Base-by-base conservation (phyloP, 768 basidiomycete species). In the Ramaria rubella region DNA sequence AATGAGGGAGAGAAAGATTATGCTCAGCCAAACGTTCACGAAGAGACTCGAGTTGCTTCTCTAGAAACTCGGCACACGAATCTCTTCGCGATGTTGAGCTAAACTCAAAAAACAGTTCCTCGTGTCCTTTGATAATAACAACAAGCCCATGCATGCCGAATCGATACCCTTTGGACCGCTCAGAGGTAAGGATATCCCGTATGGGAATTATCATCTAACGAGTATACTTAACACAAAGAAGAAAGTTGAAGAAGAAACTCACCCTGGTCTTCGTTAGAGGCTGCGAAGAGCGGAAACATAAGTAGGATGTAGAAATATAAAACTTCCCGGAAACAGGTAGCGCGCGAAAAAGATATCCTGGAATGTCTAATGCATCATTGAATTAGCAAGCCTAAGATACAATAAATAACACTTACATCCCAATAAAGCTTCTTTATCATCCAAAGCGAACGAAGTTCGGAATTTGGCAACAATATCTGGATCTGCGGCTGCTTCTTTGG, bases 61-160 rank as follows among this genome's bases (percentile, higher is more conserved):
- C 83, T 44, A 99, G 73, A 19, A 94, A 74, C 12, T 68, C 68
- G 19, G 88, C 80, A 64, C 94, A 94, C 1, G 85, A 83, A 60
- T 86, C 78, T 23, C 95, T 82, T 60, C 90, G 85, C 54, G 90
- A 86, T 56, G 86, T 81, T 19, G 85, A 83, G 40, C 79, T 76
- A 67, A 99, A 95, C 70, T 99, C 96, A 63, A 98, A 88, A 75
- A 99, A 99, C 9, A 98, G 76, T 67, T 99, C 95, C 71, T 99
- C 95, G 66, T 98, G 93, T 0, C 95, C 95, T 64, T 88, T 90
- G 63, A 99, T 83, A 53, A 97, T 86, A 55, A 98, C 76, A 33
- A 90, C 83, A 19, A 98, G 79, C 26, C 95, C 95, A 64, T 87
- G 81, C 65, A 93, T 92, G 5, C 89, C 91, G 68, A 96, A 91